phyloP scores from a whole-genome alignment of 2,329 filamentous ascomycete genomes.

The Penicillium sp. region DNA sequence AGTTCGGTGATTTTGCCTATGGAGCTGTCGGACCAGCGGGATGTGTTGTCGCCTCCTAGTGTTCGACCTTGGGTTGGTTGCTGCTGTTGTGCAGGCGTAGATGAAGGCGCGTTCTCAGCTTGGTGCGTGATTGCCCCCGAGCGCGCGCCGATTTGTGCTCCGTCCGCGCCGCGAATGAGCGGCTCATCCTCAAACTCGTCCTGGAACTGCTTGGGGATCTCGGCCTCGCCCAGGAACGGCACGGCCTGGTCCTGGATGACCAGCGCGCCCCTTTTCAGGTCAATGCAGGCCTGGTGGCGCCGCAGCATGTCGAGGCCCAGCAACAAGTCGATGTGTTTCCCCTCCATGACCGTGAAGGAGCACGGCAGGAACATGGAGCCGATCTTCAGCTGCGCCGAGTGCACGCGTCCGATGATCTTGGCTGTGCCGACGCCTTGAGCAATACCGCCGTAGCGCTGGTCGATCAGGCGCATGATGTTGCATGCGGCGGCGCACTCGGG shows the following conservation, averaged over 20 bases:
- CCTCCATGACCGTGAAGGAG: slow-evolving; percentile 99
- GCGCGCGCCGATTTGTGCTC: slow-evolving; percentile 80
- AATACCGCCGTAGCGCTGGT: slow-evolving; percentile 85
- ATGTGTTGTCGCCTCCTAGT: slow-evolving; percentile 21
- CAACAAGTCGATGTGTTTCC: slow-evolving; percentile 89
- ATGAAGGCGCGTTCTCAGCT: slow-evolving; percentile 18
- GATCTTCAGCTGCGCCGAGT: slow-evolving; percentile 92
- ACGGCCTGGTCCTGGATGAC: slow-evolving; percentile 87
- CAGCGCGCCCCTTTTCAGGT: slow-evolving; percentile 77
- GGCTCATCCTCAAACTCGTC: slow-evolving; percentile 76
- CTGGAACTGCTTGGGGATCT: slow-evolving; percentile 77
- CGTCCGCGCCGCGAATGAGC: slow-evolving; percentile 76
- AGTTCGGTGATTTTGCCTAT: slow-evolving; percentile 73
- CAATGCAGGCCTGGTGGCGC: slow-evolving; percentile 88
- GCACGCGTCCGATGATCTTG: slow-evolving; percentile 88
- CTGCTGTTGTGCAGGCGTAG: slow-evolving; percentile 9
- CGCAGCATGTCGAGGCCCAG: slow-evolving; percentile 96
- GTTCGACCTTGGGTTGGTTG: slow-evolving; percentile 14
- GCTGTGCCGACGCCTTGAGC: slow-evolving; percentile 93
- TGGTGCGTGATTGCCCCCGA: slow-evolving; percentile 62
- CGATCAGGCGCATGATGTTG: slow-evolving; percentile 93
- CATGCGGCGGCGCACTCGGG: slow-evolving; percentile 85
- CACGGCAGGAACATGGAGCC: slow-evolving; percentile 82
- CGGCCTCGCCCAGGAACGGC: slow-evolving; percentile 83
- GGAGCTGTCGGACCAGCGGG: slow-evolving; percentile 55